Evolutionary conservation across 441 rosid genomes (phyloP), one percentile per base, ranked within the genome.

Genomic region (Manihot esculenta): DNA sequence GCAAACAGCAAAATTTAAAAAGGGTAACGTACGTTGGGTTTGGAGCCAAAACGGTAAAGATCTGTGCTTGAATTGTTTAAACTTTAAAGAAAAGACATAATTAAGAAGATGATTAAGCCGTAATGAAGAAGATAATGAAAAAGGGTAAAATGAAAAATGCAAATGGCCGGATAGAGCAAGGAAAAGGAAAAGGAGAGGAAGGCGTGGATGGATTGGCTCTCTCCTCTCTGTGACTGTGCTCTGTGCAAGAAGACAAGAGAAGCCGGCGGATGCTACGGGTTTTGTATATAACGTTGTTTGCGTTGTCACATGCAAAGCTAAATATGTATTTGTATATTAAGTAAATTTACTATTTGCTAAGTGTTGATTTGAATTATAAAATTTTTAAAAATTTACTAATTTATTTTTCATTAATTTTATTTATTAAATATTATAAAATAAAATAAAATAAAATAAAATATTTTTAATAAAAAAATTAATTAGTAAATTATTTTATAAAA

Each of bases 241-340:
- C 12, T 10, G 54, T 30, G 18, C 62, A 15, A 62, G 60, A 62
- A 45, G 72, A 26, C 72, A 73, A 73, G 58, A 66, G 35, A 20
- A 38, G 68, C 72, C 76, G 72, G 76, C 76, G 62, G 62, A 50
- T 15, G 65, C 53, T 26, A 50, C 76, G 60, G 67, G 65, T 35
- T 63, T 33, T 42, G 50, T 15, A 23, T 61, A 65, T 73, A 48
- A 50, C 62, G 66, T 49, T 51, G 51, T 17, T 6, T 5, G 51
- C 58, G 44, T 50, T 49, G 70, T 59, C 76, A 73, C 72, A 73
- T 66, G 76, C 71, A 24, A 13, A 50, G n/a, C 14, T 15, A 3
- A 35, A 35, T 0, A 35, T 35, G 5, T n/a, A n/a, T n/a, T n/a
- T n/a, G n/a, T n/a, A n/a, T n/a, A n/a, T n/a, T n/a, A n/a, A n/a